A percentile compares a stretch with the other conserved stretches of the same genome.
Conservation (phyloP, 169 alveolate genomes). For the Cryptosporidium canis region DNA sequence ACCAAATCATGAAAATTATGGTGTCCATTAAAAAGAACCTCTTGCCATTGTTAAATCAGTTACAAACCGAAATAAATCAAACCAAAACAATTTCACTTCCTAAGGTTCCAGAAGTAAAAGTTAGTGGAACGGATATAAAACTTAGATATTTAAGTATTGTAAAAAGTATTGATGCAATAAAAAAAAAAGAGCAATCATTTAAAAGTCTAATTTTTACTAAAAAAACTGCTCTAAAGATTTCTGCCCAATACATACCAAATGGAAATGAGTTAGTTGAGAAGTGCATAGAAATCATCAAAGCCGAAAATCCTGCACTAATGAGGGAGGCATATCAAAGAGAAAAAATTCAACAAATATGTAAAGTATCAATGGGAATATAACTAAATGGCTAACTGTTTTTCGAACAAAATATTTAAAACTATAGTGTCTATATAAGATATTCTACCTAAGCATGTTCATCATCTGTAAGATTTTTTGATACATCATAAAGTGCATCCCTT, state of each 20-base stretch:
- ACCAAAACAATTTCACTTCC: background rate
- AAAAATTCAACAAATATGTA: conserved; percentile 35
- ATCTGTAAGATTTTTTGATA: conserved; percentile 25
- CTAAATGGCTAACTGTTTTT: background rate
- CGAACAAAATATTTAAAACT: background rate
- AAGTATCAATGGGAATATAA: conserved; percentile 27
- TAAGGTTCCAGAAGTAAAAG: conserved; percentile 14
- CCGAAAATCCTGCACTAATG: conserved; percentile 44
- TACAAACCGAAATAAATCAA: background rate
- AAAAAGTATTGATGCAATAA: background rate
- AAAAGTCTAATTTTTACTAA: conserved; percentile 11
- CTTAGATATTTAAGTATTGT: conserved; percentile 17
- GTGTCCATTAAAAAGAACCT: background rate
- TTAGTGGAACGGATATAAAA: conserved; percentile 49
- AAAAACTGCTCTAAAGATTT: conserved; percentile 29
- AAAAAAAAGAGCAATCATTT: conserved; percentile 9
- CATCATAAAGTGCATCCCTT: conserved; percentile 65
- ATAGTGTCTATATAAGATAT: background rate
- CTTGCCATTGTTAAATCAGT: background rate
- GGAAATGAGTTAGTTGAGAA: conserved; percentile 12
- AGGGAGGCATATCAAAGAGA: conserved; percentile 44
- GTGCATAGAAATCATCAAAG: conserved; percentile 44
- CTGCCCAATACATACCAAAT: conserved; percentile 38
- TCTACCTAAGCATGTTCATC: conserved; percentile 48
- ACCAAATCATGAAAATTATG: conserved; percentile 4